A percentile compares a stretch with the other conserved stretches of the same genome.
These are phyloP conservation scores for Parathielavia hyrcaniae DNA, from an alignment of 495 filamentous ascomycete species.

Conservation along the genomic window DNA sequence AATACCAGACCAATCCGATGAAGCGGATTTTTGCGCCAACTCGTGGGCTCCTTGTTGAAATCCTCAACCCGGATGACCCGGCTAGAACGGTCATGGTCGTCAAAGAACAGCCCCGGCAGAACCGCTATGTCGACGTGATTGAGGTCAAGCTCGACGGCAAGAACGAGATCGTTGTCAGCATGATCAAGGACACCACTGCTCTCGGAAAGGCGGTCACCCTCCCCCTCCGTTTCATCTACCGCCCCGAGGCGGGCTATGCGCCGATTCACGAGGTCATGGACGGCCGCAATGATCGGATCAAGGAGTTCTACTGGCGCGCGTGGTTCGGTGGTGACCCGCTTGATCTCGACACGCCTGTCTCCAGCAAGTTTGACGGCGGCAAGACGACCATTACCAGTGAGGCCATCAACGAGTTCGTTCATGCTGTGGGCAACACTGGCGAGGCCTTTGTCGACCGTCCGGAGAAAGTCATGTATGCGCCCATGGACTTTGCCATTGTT, in stretches of 20 bases:
- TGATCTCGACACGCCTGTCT: constrained; percentile 76
- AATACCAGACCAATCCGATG: constrained; percentile 95
- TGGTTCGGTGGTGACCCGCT: constrained; percentile 89
- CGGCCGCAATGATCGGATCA: constrained; percentile 89
- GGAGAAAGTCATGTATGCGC: constrained; percentile 88
- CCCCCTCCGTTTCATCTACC: constrained; percentile 81
- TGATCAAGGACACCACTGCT: constrained; percentile 86
- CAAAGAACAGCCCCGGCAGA: constrained; percentile 54
- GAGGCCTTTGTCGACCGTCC: constrained; percentile 98
- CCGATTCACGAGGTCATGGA: constrained; percentile 95
- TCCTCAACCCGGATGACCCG: constrained; percentile 69
- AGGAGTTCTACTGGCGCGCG: constrained; percentile 93
- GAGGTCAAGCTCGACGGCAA: constrained; percentile 69
- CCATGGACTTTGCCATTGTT: constrained; percentile 99
- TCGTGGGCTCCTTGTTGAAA: constrained; percentile 80
- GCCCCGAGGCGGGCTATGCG: constrained; percentile 88
- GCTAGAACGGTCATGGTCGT: constrained; percentile 74
- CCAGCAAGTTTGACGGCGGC: constrained; percentile 83
- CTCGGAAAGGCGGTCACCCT: constrained; percentile 70
- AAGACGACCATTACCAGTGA: constrained; percentile 76
- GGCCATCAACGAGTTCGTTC: constrained; percentile 95
- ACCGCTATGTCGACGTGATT: constrained; percentile 71
- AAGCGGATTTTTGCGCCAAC: constrained; percentile 81
- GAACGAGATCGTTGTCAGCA: constrained; percentile 72
- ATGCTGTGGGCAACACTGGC: constrained; percentile 95